Conservation (phyloP, 1,284 basidiomycete genomes). For the Bondarzewia mesenterica region DNA sequence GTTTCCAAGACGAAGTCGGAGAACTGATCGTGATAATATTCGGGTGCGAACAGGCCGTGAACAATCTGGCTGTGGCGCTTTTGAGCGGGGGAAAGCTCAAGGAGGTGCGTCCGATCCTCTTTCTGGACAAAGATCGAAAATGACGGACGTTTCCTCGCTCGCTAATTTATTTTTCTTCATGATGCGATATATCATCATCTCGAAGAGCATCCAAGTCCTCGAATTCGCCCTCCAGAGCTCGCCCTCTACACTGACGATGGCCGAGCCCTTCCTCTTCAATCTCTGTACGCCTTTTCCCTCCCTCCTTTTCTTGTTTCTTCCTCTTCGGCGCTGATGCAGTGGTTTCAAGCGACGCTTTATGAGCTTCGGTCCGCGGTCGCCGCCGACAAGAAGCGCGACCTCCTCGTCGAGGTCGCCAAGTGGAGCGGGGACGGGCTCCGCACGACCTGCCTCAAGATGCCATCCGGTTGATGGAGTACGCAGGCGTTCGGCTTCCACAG, state of each 20-base stretch:
- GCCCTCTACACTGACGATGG: slow-evolving; percentile 59
- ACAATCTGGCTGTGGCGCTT: slow-evolving; percentile 67
- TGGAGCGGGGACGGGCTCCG: slow-evolving; percentile 78
- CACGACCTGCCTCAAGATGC: slow-evolving; percentile 75
- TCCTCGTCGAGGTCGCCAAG: slow-evolving; percentile 67
- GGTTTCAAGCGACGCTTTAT: slow-evolving; percentile 62
- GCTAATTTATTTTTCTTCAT: neutral
- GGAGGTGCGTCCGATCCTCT: slow-evolving; percentile 37
- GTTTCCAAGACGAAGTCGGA: neutral
- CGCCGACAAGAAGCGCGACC: slow-evolving; percentile 61
- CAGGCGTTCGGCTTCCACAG: no score
- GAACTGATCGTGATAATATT: neutral
- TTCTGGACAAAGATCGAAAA: no score
- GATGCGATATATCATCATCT: no score
- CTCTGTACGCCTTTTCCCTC: slow-evolving; percentile 43
- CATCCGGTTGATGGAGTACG: slow-evolving; percentile 20
- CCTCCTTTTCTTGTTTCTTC: neutral
- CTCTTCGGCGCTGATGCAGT: slow-evolving; percentile 7
- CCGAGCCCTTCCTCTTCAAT: slow-evolving; percentile 77
- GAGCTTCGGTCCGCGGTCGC: slow-evolving; percentile 66
- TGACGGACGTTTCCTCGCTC: neutral
- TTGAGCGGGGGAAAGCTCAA: slow-evolving; percentile 62
- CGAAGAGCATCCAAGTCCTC: slow-evolving; percentile 63
- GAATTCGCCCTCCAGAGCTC: slow-evolving; percentile 53
- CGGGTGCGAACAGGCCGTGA: slow-evolving; percentile 50